Evolutionary conservation across 495 filamentous ascomycete genomes (phyloP), one percentile per base, ranked within the genome.

Genomic region (Aspergillus wentii): DNA sequence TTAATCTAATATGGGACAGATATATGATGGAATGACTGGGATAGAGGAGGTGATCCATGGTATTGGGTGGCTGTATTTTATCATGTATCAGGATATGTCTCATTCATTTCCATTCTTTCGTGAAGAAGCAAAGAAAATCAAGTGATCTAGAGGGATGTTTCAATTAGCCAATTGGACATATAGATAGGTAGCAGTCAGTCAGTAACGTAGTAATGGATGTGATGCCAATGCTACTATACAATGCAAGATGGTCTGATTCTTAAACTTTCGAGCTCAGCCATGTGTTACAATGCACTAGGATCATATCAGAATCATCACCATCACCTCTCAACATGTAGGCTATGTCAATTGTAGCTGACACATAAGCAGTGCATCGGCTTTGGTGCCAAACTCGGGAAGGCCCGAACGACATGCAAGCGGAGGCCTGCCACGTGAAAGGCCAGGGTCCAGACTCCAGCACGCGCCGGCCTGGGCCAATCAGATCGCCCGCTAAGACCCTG

Each of bases 321-420:
- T 11, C 22, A 25, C 11, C 6, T 25, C 5, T 11, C 5, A 25
- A 5, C 11, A 25, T 25, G 22, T 25, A 25, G 6, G 11, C 22
- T 25, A 25, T 25, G 22, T 25, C n/a, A n/a, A n/a, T n/a, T n/a
- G n/a, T n/a, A n/a, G n/a, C 35, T 38, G 35, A 20, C 22, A 39
- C 36, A 15, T 31, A 2, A 3, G 10, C 44, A 49, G 41, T 30
- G 53, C 44, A 53, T 57, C 53, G 53, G 53, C 53, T 53, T 57
- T 53, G 35, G 41, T 53, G 53, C 53, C 53, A 57, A 52, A 57
- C 44, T 51, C 49, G 53, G 53, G 46, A 53, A 57, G 49, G 49
- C 33, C 48, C 52, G 49, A 52, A 44, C 41, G 46, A 50, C 42
- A 41, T 40, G 41, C 39, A 36, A 38, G 46, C 40, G 44, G 44